Conservation (phyloP, 805 yeast species). For the Spathaspora gorwiae region DNA sequence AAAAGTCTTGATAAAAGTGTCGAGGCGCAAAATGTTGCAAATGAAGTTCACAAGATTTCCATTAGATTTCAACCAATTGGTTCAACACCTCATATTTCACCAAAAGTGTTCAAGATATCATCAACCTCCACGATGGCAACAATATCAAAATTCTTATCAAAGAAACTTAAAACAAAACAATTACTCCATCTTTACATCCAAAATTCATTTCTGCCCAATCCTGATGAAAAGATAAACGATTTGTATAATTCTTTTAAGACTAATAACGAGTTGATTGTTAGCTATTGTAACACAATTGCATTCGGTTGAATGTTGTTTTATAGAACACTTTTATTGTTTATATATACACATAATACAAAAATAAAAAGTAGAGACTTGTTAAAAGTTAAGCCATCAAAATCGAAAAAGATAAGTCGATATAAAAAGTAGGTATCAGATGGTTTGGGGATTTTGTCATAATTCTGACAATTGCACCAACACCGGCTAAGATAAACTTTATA, state of each 20-base stretch:
- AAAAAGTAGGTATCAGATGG: too few relatives aligned
- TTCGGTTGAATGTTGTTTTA: slow-evolving; percentile 25
- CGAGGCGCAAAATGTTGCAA: neutral
- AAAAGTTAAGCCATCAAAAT: too few relatives aligned
- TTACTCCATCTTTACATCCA: slow-evolving; percentile 31
- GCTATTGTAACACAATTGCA: slow-evolving; percentile 37
- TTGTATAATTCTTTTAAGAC: slow-evolving; percentile 26
- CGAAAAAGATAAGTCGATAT: too few relatives aligned
- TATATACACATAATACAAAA: too few relatives aligned
- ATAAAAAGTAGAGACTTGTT: too few relatives aligned
- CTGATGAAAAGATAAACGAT: slow-evolving; percentile 35
- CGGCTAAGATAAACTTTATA: too few relatives aligned
- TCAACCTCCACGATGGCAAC: slow-evolving; percentile 44
- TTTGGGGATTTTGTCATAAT: too few relatives aligned
- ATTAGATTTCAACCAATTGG: slow-evolving; percentile 61
- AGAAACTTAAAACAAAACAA: slow-evolving; percentile 25
- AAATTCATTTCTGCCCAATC: slow-evolving; percentile 39
- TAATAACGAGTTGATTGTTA: slow-evolving; percentile 32
- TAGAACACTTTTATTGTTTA: too few relatives aligned
- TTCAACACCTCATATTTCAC: slow-evolving; percentile 46
- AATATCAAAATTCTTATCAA: slow-evolving; percentile 41
- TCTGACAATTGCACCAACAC: too few relatives aligned
- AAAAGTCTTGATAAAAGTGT: neutral
- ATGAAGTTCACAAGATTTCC: slow-evolving; percentile 29
- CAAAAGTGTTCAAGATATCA: slow-evolving; percentile 48